phyloP scores from a whole-genome alignment of 768 basidiomycete genomes.

The Candolleomyces efflorescens region DNA sequence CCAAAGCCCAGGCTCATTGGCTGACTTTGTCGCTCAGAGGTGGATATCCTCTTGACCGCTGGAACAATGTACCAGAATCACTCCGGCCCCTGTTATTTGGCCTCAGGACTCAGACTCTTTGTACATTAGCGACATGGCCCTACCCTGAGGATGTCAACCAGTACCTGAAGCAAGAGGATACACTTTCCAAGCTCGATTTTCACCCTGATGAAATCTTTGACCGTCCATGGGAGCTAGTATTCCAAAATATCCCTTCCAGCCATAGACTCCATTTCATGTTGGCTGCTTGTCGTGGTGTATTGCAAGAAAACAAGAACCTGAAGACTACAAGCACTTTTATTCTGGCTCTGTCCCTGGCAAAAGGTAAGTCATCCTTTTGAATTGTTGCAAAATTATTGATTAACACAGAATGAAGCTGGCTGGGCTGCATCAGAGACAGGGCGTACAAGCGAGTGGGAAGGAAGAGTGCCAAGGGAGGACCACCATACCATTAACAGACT shows the following conservation, averaged over 20 bases:
- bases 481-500: too few relatives aligned
- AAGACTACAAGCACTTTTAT: neutral
- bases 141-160: neutral
- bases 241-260: neutral
- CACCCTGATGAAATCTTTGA: neutral
- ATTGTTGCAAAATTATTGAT: neutral
- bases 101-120: neutral
- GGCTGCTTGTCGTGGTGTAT: neutral
- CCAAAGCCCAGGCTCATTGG: too few relatives aligned
- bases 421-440: neutral
- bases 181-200: neutral
- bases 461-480: too few relatives aligned
- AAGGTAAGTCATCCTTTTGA: neutral
- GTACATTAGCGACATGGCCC: neutral
- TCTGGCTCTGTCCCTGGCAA: neutral
- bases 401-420: neutral
- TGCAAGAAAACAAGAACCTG: neutral
- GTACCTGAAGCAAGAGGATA: too few relatives aligned
- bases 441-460: slow-evolving; percentile 1
- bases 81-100: neutral
- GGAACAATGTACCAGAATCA: neutral
- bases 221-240: neutral
- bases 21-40: neutral
- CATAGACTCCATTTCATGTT: neutral
- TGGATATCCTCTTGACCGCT: neutral